Evolutionary conservation across 257 asterid species (phyloP), one percentile per base, ranked within the genome.

Genomic region (Haberlea rhodopensis): DNA sequence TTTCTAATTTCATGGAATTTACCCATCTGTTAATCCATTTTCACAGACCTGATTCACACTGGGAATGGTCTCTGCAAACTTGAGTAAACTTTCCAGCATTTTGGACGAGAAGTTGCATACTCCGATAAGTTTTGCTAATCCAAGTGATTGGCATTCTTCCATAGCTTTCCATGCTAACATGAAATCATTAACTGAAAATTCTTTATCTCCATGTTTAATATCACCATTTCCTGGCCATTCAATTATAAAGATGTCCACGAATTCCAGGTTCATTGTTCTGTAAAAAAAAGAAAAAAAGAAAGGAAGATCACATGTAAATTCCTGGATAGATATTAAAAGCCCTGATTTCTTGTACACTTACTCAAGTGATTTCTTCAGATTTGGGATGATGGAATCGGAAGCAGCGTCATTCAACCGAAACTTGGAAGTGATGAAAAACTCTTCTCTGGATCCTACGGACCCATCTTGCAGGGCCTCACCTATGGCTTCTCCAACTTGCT

Each of bases 91-190:
- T 53, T 31, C 18, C 49, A 65, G 61, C 61, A 53, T 65, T 5
- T 21, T 31, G 8, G 53, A 5, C 11, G 61, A 51, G 61, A 65
- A 53, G 26, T 65, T 22, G 70, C 70, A 52, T 5, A 32, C 61
- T 10, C 70, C 70, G 23, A 65, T 65, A 3, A 61, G 31, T 37
- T 65, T 65, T 32, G 70, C 32, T 18, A 65, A 61, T 16, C 70
- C 70, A 23, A 65, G 61, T 20, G 1, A 51, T 20, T 31, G 61
- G 7, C 70, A 65, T 37, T 52, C 23, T 53, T 65, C 71, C 63
- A 66, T 66, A 8, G 63, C 62, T 22, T 24, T 10, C 71, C 71
- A 66, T 4, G 28, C 32, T 22, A 6, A 8, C 34, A 34, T 53
- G 6, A 65, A 24, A 8, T 65, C 40, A 22, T 9, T 21, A 8